Conservation (phyloP, 495 filamentous ascomycete species). For the Gamarada debralockiae region DNA sequence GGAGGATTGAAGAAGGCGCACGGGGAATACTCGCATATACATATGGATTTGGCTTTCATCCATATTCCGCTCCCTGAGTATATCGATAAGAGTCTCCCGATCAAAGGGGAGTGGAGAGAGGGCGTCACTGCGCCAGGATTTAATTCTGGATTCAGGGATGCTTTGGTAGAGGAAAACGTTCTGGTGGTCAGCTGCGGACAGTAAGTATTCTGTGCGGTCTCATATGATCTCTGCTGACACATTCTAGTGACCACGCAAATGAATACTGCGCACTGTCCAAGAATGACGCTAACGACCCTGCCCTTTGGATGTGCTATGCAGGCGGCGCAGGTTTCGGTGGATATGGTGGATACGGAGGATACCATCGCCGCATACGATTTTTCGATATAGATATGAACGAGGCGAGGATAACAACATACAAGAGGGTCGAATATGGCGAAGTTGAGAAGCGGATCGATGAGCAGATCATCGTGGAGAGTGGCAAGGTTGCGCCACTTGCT, state of each 20-base stretch:
- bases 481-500: constrained; percentile 28
- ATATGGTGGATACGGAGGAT: constrained; percentile 86
- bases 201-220: constrained; percentile 43
- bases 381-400: constrained; percentile 92
- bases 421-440: constrained; percentile 81
- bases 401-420: constrained; percentile 84
- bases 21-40: constrained; percentile 80
- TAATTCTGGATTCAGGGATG: constrained; percentile 86
- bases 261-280: constrained; percentile 83
- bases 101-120: constrained; percentile 68
- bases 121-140: constrained; percentile 77
- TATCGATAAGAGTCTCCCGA: constrained; percentile 41
- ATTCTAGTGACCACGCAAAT: constrained; percentile 80
- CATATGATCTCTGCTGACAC: constrained; percentile 9
- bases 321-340: constrained; percentile 88
- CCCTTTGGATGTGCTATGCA: constrained; percentile 98
- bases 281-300: constrained; percentile 48
- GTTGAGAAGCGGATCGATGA: constrained; percentile 71
- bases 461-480: constrained; percentile 83
- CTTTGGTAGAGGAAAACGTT: constrained; percentile 77
- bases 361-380: constrained; percentile 76
- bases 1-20: constrained; percentile 63
- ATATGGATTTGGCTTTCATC: constrained; percentile 96
- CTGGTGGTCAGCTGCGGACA: constrained; percentile 88
- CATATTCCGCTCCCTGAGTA: constrained; percentile 97